Conservation (phyloP, 2,329 filamentous ascomycete genomes). For the Verticillium alfalfae region DNA sequence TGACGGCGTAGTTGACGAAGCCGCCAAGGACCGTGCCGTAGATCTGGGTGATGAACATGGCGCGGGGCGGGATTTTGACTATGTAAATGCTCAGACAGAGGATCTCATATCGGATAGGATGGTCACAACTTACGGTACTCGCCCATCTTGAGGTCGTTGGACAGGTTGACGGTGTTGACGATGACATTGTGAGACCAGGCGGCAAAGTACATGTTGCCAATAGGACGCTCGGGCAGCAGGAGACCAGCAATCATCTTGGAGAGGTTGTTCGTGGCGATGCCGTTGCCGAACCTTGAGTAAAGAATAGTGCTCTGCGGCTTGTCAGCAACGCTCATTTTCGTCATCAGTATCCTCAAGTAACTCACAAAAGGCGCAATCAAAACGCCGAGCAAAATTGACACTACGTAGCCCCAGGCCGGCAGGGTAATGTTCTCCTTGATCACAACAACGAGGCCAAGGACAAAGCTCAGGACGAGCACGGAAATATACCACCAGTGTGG, state of each 20-base stretch:
- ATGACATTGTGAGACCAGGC: slow-evolving; percentile 56
- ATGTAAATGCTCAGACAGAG: slow-evolving; percentile 5
- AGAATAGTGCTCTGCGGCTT: slow-evolving; percentile 39
- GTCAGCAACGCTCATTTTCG: slow-evolving; percentile 8
- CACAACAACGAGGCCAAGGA: slow-evolving; percentile 40
- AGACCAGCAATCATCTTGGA: slow-evolving; percentile 52
- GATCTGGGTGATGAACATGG: slow-evolving; percentile 51
- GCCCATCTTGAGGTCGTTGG: slow-evolving; percentile 51
- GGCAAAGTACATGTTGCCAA: slow-evolving; percentile 55
- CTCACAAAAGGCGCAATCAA: slow-evolving; percentile 45
- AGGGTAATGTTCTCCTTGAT: slow-evolving; percentile 39
- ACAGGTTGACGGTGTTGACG: slow-evolving; percentile 40
- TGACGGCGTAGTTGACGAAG: slow-evolving; percentile 49
- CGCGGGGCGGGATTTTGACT: slow-evolving; percentile 49
- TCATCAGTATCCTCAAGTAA: not conserved
- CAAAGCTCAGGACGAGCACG: slow-evolving; percentile 35
- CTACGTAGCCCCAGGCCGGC: slow-evolving; percentile 40
- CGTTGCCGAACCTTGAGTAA: slow-evolving; percentile 47
- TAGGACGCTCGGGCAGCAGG: slow-evolving; percentile 40
- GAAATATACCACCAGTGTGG: slow-evolving; percentile 41
- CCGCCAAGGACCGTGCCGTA: slow-evolving; percentile 50
- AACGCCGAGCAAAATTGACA: slow-evolving; percentile 35
- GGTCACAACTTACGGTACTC: slow-evolving; percentile 41
- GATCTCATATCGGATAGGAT: accelerated
- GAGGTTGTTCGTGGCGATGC: slow-evolving; percentile 53